phyloP scores from a whole-genome alignment of 129 eudicot species.

The Centaurea solstitialis region DNA sequence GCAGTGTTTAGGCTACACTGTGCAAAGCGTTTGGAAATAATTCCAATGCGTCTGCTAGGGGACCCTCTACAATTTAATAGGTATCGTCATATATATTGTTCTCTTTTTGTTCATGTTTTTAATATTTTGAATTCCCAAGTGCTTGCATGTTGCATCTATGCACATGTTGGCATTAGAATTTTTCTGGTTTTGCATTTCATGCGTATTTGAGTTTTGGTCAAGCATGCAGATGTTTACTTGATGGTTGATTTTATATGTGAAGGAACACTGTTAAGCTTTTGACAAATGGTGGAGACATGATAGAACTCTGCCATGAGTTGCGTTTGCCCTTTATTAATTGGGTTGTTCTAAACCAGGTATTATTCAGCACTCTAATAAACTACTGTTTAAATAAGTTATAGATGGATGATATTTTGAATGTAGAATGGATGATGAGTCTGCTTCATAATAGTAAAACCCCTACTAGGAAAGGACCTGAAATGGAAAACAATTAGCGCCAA shows the following conservation, averaged over 20 bases:
- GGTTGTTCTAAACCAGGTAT: conserved; percentile 80
- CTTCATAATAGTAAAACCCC: neutral
- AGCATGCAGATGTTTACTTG: conserved; percentile 10
- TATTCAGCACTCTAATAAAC: conserved; percentile 6
- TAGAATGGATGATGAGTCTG: neutral
- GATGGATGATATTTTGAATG: neutral
- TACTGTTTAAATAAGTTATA: neutral
- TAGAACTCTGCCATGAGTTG: conserved; percentile 88
- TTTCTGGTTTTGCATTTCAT: neutral
- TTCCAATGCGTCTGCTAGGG: conserved; percentile 73
- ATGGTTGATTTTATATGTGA: conserved; percentile 16
- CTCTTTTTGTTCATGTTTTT: neutral
- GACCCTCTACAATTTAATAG: conserved; percentile 54
- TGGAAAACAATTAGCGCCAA: neutral
- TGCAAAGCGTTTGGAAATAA: conserved; percentile 82
- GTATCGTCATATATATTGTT: conserved; percentile 29
- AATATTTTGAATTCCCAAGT: conserved; percentile 6
- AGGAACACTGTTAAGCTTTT: conserved; percentile 78
- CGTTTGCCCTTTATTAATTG: conserved; percentile 86
- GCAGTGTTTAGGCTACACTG: conserved; percentile 76
- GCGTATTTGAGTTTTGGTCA: conserved; percentile 11
- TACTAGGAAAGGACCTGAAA: neutral
- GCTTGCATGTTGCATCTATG: neutral
- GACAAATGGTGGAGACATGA: conserved; percentile 85
- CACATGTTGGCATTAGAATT: neutral